Percentiles rank a stretch among this genome's conserved stretches.
phyloP scores from a whole-genome alignment of 208 protist genomes.

The Wallacemonas sp. region DNA sequence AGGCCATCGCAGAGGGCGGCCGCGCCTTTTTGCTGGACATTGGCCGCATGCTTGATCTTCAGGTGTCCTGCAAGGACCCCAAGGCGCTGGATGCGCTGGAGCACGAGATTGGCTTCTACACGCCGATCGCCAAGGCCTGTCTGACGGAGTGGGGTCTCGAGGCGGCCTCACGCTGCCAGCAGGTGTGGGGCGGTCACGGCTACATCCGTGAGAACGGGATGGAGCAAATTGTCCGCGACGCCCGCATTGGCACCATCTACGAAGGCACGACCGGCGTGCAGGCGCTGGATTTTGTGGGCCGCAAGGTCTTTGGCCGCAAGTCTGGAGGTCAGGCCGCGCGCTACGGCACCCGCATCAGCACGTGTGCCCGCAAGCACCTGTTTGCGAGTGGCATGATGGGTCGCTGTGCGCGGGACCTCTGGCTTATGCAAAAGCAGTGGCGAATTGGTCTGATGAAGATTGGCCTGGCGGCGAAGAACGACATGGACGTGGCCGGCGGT shows the following conservation, averaged over 20 bases:
- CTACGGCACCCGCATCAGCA: constrained; percentile 44
- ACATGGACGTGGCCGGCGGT: constrained; percentile 46
- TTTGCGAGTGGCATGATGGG: constrained; percentile 43
- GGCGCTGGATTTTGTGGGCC: constrained; percentile 84
- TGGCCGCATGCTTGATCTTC: constrained; percentile 62
- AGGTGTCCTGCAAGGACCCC: constrained; percentile 25
- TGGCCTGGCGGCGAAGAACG: constrained; percentile 34
- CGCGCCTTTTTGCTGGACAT: constrained; percentile 77
- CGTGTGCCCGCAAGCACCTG: constrained; percentile 30
- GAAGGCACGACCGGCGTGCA: constrained; percentile 88
- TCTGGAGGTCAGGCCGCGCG: constrained; percentile 37
- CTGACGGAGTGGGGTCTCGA: constrained; percentile 81
- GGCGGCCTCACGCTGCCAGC: constrained; percentile 54
- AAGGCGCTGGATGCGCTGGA: constrained; percentile 36
- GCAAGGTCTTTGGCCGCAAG: constrained; percentile 75
- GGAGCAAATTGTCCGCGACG: constrained; percentile 80
- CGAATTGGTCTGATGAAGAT: constrained; percentile 48
- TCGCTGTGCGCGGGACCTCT: constrained; percentile 38
- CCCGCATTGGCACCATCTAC: constrained; percentile 73
- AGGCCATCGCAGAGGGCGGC: constrained; percentile 84
- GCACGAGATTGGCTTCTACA: constrained; percentile 84
- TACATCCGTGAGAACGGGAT: constrained; percentile 85
- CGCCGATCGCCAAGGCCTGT: constrained; percentile 84
- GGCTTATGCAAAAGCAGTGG: constrained; percentile 74
- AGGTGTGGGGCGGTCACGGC: constrained; percentile 80